Base-by-base conservation (phyloP, 257 asterid genomes). In the Jacaranda copaia region DNA sequence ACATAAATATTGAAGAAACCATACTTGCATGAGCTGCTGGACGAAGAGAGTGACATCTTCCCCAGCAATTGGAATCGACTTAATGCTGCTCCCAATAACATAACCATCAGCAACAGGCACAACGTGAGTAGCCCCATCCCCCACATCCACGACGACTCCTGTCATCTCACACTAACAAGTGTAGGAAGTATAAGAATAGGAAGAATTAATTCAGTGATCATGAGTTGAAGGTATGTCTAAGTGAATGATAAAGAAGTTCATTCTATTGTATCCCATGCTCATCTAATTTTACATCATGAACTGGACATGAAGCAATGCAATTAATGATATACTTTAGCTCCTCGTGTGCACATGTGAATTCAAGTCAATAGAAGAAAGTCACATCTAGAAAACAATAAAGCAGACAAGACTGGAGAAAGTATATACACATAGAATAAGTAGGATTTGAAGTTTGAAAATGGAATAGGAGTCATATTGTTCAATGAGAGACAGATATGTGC, bases 91-190 rank as follows among this genome's bases (percentile, higher is more conserved):
- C 78, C 98, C 99, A 84, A 95, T 89, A 74, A 91, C 98, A 84
- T 93, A 95, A 82, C 99, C 99, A 48, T 95, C 97, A 38, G 99
- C 98, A 79, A 95, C 98, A 76, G 99, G 98, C 81, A 95, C 99
- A 63, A 93, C 90, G 77, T 95, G 99, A 49, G 98, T 89, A 88
- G 97, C 99, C 68, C 99, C 99, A 88, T 95, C 99, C 67, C 98
- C 98, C 77, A 90, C 84, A 76, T 95, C 99, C 78, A 95, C 92
- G 63, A 95, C 99, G 63, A 95, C 94, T 51, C 98, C 99, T 73
- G 99, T 95, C 99, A 93, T 95, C 96, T 95, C 98, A 87, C 99
- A 91, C 99, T 95, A 86, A 79, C 61, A 82, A 77, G 80, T 75
- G 79, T 57, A 77, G 75, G 77, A 67, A 64, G 14, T 68, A 78